Evolutionary conservation across 1,284 basidiomycete genomes (phyloP), one percentile per base, ranked within the genome.

Genomic region (Ustilago curta): DNA sequence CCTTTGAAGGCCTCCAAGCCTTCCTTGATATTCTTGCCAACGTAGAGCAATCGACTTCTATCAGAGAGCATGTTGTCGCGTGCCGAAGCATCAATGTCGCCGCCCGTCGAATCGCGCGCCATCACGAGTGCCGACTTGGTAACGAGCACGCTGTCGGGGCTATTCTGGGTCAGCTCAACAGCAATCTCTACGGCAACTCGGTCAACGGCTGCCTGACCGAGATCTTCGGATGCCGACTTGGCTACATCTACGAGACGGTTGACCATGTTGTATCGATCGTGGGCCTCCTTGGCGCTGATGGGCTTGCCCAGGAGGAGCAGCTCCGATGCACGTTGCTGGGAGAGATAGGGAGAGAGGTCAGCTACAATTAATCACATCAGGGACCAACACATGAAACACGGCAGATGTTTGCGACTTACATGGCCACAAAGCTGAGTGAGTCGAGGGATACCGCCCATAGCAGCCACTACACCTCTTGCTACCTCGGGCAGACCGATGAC

Each of bases 401-500:
- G 16, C 27, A 19, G 27, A 32, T 53, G 8, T 16, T 44, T 35
- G 42, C 21, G 12, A 70, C 70, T 64, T 49, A 67, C 78, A 48
- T 79, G 77, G 57, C 80, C 80, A 51, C 77, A 72, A 14, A 71
- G 73, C 37, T 70, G 76, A 23, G 75, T 77, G 29, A 84, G 52
- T 42, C 81, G 73, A 14, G 59, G 87, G 86, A 80, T 82, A 88
- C 92, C 93, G 78, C 93, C 93, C 78, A 91, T 90, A 11, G 88
- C 86, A 9, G 91, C 92, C 23, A 91, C 84, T 2, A 93, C 93
- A 0, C 93, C 93, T 44, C 91, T 88, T 83, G 90, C 91, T 2
- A 93, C 93, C 79, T 95, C 93, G 0, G 92, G 92, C 37, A 94
- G 87, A 3, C 89, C 91, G 67, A 95, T 91, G 61, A 88, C 89